Conservation (phyloP, 768 basidiomycete genomes). For the Lentinula aciculospora region DNA sequence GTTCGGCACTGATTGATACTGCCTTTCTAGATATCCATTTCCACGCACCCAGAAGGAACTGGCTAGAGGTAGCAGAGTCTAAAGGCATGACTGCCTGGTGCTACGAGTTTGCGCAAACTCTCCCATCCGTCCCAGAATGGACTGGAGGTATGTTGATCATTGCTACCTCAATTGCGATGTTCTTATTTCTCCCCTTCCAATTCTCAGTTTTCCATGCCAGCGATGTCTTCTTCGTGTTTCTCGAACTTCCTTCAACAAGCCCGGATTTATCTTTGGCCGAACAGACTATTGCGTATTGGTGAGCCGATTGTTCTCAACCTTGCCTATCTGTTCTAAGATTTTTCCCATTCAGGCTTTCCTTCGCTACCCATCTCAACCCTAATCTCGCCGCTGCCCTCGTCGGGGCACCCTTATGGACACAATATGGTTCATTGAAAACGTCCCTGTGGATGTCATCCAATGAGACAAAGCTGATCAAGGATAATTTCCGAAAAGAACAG, state of each 20-base stretch:
- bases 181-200: neutral
- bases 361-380: constrained; percentile 2
- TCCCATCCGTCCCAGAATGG: constrained; percentile 3
- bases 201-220: constrained; percentile 4
- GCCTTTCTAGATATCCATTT: constrained; percentile 19
- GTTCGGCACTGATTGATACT: neutral
- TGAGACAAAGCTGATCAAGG: neutral
- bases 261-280: neutral
- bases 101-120: constrained; percentile 18
- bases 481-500: constrained; percentile 2
- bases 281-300: constrained; percentile 5
- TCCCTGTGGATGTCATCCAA: neutral
- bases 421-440: neutral
- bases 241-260: neutral
- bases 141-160: neutral
- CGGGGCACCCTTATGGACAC: neutral
- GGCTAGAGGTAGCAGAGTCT: constrained; percentile 19
- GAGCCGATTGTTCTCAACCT: neutral
- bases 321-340: no score
- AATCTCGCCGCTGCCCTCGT: neutral
- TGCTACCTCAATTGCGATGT: neutral
- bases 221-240: constrained; percentile 8
- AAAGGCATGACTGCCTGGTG: constrained; percentile 14
- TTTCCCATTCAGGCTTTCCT: constrained; percentile 9
- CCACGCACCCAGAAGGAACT: constrained; percentile 16